phyloP scores from a whole-genome alignment of 1,139 yeast genomes.

The Kurtzmaniella natalensis region DNA sequence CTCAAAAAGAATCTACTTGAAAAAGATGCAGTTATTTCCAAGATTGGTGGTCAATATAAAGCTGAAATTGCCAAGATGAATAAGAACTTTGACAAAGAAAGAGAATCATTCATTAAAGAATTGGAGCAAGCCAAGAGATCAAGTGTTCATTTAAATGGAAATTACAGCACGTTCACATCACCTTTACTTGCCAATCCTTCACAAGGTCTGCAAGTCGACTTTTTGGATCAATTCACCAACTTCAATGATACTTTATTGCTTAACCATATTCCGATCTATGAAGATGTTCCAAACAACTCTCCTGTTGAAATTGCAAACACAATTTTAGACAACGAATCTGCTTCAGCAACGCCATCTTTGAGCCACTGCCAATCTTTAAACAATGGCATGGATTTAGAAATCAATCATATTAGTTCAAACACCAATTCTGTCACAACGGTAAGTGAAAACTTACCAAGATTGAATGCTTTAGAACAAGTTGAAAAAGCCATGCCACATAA shows the following conservation, averaged over 20 bases:
- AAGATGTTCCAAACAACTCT: conserved; percentile 1
- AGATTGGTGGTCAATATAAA: background rate
- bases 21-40: background rate
- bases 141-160: background rate
- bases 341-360: too few species aligned
- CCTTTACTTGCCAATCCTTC: background rate
- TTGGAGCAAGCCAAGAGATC: background rate
- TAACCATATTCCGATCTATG: conserved; percentile 5
- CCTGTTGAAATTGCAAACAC: background rate
- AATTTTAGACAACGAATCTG: too few species aligned
- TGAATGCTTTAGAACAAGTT: too few species aligned
- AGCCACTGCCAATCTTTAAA: too few species aligned
- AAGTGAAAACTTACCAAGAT: background rate
- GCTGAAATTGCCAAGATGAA: background rate
- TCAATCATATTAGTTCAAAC: background rate
- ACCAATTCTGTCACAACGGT: background rate
- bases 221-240: conserved; percentile 7
- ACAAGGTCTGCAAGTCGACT: conserved; percentile 2
- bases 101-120: background rate
- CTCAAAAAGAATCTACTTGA: conserved; percentile 1
- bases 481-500: background rate
- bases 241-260: conserved; percentile 6
- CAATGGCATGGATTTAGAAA: background rate
- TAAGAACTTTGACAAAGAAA: background rate
- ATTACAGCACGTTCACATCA: background rate